Base-by-base conservation (phyloP, 345 rosid genomes). In the Gossypium stocksii region DNA sequence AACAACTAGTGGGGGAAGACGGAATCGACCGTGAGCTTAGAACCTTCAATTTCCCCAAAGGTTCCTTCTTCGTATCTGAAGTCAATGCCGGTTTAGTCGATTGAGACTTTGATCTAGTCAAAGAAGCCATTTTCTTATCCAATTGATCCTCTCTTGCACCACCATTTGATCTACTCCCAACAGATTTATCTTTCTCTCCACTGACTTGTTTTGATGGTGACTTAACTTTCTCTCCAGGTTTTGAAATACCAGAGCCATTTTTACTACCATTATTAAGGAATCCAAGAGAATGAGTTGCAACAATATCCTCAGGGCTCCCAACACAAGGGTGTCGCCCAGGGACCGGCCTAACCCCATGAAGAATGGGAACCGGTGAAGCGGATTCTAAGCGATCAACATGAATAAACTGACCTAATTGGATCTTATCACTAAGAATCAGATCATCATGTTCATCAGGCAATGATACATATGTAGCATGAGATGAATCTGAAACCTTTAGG, bases 271-370 rank as follows among this genome's bases (percentile, higher is more conserved):
- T 81, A 46, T 62, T 87, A 12, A 95, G 94, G 49, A 95, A 95
- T 57, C 93, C 96, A 22, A 77, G 88, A 0, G 97, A 83, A 46
- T 83, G 88, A 69, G 98, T 87, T 48, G 96, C 99, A 71, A 88
- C 98, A 73, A 95, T 93, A 79, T 95, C 99, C 80, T 91, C 97
- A 43, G 99, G 99, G 85, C 75, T 82, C n/a, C 99, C 99, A 44
- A 95, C 88, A 81, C 99, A 95, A 19, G 93, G 88, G 78, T 93
- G 99, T 75, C 99, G 85, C 52, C 99, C 99, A 2, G 99, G 99
- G 61, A 95, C 85, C 1, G 99, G 99, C 82, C 95, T 88, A 80
- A 95, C 98, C 78, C 99, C 99, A 49, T 81, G 82, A 75, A 95
- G 85, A 78, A 95, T 86, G 3, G 99, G 99, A 11, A 95, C 99